Base-by-base conservation (phyloP, 2,329 filamentous ascomycete species). In the Achaetomium macrosporum region DNA sequence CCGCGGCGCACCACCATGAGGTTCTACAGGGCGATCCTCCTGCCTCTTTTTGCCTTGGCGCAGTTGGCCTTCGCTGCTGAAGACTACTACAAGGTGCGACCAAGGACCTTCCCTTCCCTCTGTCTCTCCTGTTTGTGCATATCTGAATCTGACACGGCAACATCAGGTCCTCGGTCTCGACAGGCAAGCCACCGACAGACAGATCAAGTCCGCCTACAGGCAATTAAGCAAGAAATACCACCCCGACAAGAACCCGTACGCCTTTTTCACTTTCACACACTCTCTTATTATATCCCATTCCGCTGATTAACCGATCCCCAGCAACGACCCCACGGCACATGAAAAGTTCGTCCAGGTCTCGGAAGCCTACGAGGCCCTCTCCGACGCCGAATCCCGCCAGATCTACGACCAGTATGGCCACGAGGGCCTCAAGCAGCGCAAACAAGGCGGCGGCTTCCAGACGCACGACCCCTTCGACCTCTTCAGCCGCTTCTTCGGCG, bases 171-270 rank as follows among this genome's bases (percentile, higher is more conserved):
- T 99, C 25, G 90, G 87, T 50, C 73, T 99, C 58, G 81, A 85
- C 65, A 90, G 83, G 65, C 77, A 85, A 55, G 92, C 92, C 15
- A 85, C 82, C 43, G 90, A 96, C 50, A 84, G 85, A 65, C 87
- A 97, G 64, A 86, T 99, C 68, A 99, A 99, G 72, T 87, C 88
- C 42, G 91, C 93, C 19, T 99, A 99, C 71, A 83, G 91, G 55
- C 85, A 83, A 55, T 77, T 99, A 11, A 95, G 88, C 75, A 97
- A 97, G 72, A 95, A 95, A 69, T 96, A 81, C 69, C 93, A 99
- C 67, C 93, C 93, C 3, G 93, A 99, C 72, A 99, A 99, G 80
- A 97, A 97, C 64, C 90, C 92, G 86, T 93, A 80, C 64, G 87
- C 74, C 15, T 20, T 6, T 39, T 16, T 51, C 42, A 44, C 12